Evolutionary conservation across 306 rosid genomes (phyloP).

Genomic region (Vigna hirtella): DNA sequence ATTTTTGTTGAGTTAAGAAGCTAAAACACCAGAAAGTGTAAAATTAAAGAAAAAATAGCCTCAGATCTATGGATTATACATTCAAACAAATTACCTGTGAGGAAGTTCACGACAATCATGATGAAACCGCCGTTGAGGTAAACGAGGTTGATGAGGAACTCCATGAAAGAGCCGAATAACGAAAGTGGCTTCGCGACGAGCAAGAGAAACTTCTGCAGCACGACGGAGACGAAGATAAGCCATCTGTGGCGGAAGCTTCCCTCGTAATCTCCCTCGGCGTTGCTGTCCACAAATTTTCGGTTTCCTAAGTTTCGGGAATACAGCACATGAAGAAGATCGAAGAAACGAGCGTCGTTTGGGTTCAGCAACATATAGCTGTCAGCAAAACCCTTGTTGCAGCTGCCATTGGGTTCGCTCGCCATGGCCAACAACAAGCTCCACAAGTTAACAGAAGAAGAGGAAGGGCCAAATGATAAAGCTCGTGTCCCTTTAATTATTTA

Average conservation of each 20-base stretch:
- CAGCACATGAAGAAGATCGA: constrained; percentile 58
- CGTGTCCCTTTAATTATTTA: not conserved
- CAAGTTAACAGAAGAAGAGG: not conserved
- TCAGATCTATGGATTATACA: not conserved
- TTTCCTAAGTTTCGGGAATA: constrained; percentile 48
- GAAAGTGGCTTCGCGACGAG: constrained; percentile 50
- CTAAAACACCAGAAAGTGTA: too few species aligned
- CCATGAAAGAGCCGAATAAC: constrained; percentile 48
- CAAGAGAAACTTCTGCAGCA: constrained; percentile 56
- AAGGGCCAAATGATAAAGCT: not conserved
- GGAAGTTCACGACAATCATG: constrained; percentile 48
- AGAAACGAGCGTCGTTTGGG: constrained; percentile 58
- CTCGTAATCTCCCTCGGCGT: constrained; percentile 36
- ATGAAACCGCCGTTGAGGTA: constrained; percentile 48
- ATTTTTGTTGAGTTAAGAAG: not conserved
- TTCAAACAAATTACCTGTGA: constrained; percentile 46
- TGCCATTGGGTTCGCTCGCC: constrained; percentile 5
- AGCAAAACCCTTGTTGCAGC: constrained; percentile 58
- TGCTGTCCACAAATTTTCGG: constrained; percentile 51
- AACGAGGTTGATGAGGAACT: constrained; percentile 56
- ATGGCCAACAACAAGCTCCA: not conserved
- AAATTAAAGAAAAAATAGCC: not conserved
- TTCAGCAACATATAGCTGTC: constrained; percentile 62
- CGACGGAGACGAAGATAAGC: constrained; percentile 60
- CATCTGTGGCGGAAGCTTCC: constrained; percentile 56